These are phyloP conservation scores for Cytospora mali DNA, from an alignment of 2,329 filamentous ascomycete genomes.

Conservation along the genomic window DNA sequence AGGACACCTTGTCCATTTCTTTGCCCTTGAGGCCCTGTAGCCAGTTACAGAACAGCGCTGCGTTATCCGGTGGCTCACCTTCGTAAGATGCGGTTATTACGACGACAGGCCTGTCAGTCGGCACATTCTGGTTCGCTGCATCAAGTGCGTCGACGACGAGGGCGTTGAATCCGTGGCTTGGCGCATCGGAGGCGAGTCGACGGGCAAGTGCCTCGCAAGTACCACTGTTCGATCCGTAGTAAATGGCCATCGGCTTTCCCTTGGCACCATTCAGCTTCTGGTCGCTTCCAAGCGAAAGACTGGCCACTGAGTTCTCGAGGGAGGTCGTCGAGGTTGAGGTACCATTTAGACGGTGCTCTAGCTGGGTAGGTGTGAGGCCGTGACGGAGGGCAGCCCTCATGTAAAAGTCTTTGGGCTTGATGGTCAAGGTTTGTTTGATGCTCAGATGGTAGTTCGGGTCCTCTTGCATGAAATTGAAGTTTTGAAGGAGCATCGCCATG, in stretches of 20 bases:
- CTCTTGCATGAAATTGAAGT: conserved; percentile 67
- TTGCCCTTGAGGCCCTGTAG: conserved; percentile 53
- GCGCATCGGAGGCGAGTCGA: conserved; percentile 60
- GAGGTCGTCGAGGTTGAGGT: conserved; percentile 37
- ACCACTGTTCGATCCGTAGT: conserved; percentile 73
- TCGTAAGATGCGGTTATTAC: conserved; percentile 72
- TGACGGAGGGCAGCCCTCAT: conserved; percentile 65
- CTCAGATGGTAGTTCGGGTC: conserved; percentile 62
- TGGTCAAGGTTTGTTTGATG: conserved; percentile 59
- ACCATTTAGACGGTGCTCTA: conserved; percentile 50
- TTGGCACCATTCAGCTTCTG: conserved; percentile 21
- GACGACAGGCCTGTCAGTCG: conserved; percentile 63
- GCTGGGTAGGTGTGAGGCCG: conserved; percentile 53
- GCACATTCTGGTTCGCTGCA: conserved; percentile 60
- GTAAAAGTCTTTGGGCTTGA: conserved; percentile 65
- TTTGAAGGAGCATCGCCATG: conserved; percentile 67
- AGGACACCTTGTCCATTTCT: conserved; percentile 58
- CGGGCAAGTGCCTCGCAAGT: conserved; percentile 72
- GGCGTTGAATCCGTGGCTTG: conserved; percentile 60
- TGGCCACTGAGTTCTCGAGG: conserved; percentile 46
- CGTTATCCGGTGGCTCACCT: conserved; percentile 71
- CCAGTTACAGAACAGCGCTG: conserved; percentile 68
- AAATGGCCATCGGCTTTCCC: conserved; percentile 57
- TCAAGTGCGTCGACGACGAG: conserved; percentile 60
- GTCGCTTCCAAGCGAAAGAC: conserved; percentile 43